Evolutionary conservation across 2,329 filamentous ascomycete genomes (phyloP).

Genomic region (Microdochium trichocladiopsis): DNA sequence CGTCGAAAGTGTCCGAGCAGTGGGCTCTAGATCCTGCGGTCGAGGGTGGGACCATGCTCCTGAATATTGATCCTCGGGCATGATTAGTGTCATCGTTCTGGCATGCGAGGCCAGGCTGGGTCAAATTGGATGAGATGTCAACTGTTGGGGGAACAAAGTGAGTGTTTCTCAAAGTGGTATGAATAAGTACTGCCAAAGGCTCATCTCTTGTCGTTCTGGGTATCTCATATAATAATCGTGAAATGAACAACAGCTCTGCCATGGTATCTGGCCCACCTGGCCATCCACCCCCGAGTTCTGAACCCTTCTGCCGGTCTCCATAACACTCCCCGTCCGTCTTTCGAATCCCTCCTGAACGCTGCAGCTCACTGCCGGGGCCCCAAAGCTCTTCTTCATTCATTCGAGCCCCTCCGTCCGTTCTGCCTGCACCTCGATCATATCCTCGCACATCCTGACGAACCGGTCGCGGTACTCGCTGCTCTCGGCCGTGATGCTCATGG

Average conservation of each 20-base stretch:
- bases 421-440: constrained; percentile 26
- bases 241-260: neutral
- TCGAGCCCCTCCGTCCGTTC: no score
- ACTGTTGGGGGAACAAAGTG: neutral
- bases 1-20: neutral
- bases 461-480: constrained; percentile 58
- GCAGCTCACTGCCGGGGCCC: constrained; percentile 19
- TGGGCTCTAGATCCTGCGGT: neutral
- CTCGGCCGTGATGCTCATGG: constrained; percentile 69
- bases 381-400: constrained; percentile 6
- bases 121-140: neutral
- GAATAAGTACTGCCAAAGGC: neutral
- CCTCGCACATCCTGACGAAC: constrained; percentile 41
- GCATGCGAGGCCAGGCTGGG: neutral
- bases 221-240: neutral
- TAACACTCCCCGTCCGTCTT: neutral
- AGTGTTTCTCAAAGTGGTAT: neutral
- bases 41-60: neutral
- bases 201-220: neutral
- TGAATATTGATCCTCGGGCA: neutral
- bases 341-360: neutral
- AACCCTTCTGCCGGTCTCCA: neutral
- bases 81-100: neutral
- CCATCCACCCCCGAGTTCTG: neutral
- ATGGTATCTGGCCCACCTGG: neutral